Conservation (phyloP, 2,329 filamentous ascomycete species). For the Curvularia lunata region DNA sequence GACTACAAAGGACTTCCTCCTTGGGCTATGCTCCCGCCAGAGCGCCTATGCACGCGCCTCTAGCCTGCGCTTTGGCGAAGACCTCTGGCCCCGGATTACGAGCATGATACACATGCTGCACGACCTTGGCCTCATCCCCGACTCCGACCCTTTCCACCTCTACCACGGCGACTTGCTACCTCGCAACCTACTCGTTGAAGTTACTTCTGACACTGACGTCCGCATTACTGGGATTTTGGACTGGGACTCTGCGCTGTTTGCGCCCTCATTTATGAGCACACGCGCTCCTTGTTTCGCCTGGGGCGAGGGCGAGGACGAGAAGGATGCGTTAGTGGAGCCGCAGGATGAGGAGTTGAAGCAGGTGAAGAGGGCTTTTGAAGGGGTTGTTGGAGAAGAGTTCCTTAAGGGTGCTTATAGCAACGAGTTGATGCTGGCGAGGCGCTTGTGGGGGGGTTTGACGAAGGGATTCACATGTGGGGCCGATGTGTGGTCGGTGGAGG, state of each 20-base stretch:
- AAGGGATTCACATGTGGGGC: neutral
- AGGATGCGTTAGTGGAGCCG: neutral
- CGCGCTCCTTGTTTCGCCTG: neutral
- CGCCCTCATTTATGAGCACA: neutral
- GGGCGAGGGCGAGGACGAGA: neutral
- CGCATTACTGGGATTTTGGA: neutral
- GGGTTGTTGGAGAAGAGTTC: neutral
- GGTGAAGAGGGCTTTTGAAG: neutral
- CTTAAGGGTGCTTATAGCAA: neutral
- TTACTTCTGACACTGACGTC: neutral
- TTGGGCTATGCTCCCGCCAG: neutral
- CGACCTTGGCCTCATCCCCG: neutral
- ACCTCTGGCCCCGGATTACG: neutral
- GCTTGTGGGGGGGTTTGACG: neutral
- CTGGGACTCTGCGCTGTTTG: neutral
- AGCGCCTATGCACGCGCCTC: neutral
- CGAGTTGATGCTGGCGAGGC: neutral
- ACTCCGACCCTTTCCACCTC: neutral
- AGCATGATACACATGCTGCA: neutral
- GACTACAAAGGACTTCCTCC: neutral
- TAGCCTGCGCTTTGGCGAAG: neutral
- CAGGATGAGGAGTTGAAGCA: neutral
- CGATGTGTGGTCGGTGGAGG: neutral
- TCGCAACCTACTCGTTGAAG: neutral
- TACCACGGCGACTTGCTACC: neutral